A percentile compares a stretch with the other conserved stretches of the same genome.
phyloP scores from a whole-genome alignment of 148 eudicot species.

The Rhododendron simsii region DNA sequence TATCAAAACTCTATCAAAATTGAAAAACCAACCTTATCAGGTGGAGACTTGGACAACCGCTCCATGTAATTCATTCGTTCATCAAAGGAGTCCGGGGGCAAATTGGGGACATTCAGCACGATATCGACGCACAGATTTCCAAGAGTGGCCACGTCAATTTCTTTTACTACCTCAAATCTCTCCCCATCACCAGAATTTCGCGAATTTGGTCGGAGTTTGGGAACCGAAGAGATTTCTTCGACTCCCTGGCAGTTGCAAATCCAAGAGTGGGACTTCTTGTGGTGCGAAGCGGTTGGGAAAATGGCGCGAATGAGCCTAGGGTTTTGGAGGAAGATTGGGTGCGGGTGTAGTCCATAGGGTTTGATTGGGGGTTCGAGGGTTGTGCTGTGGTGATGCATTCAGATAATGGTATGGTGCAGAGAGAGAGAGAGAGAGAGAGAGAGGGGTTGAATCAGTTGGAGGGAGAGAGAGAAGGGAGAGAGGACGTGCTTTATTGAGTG shows the following conservation, averaged over 20 bases:
- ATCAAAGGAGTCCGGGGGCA: conserved; percentile 54
- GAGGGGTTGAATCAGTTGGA: not conserved
- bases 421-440: not conserved
- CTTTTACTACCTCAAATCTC: conserved; percentile 37
- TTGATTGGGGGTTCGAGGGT: conserved; percentile 41
- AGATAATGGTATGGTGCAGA: not conserved
- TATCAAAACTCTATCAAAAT: not conserved
- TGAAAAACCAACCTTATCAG: conserved; percentile 55
- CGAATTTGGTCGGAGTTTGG: conserved; percentile 24
- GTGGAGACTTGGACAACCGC: conserved; percentile 60
- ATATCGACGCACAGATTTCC: conserved; percentile 93
- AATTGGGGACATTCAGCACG: conserved; percentile 71
- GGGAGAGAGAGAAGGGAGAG: not conserved
- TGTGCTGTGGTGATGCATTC: conserved; percentile 49
- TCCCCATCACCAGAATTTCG: conserved; percentile 17
- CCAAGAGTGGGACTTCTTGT: not conserved
- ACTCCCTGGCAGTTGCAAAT: conserved; percentile 40
- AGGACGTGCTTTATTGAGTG: not conserved
- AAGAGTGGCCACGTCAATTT: conserved; percentile 76
- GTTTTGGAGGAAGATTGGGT: conserved; percentile 25
- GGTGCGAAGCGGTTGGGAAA: not conserved
- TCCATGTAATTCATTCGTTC: conserved; percentile 75
- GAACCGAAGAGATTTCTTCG: conserved; percentile 30
- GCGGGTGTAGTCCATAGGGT: conserved; percentile 33
- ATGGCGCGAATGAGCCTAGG: conserved; percentile 13